Evolutionary conservation across 2,329 filamentous ascomycete species (phyloP), one percentile per base, ranked within the genome.

Genomic region (Claviceps humidiphila): DNA sequence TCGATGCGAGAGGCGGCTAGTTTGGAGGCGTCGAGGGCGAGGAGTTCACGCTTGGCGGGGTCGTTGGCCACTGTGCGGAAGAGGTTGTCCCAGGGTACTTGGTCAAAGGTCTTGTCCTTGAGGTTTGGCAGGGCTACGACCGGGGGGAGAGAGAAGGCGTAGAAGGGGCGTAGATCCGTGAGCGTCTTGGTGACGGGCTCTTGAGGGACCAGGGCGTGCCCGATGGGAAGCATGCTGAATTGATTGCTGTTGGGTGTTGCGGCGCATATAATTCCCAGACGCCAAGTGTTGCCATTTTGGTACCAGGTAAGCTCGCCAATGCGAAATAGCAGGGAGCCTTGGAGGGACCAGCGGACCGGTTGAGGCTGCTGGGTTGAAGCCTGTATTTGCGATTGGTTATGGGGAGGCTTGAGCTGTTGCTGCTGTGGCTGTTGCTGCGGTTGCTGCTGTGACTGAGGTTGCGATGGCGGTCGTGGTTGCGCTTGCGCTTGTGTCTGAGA

Each of bases 241-340:
- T 61, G 59, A 8, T 61, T 58, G 4, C 56, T 60, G n/a, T 56
- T 59, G 14, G 34, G 16, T n/a, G 16, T 44, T 16, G 64, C 63
- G 55, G 61, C 54, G 38, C 66, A 56, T 53, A 76, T 68, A 49
- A 77, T 61, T 5, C 74, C 74, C 0, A 77, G 64, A 38, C 74
- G 71, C 72, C 74, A 77, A 1, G 71, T 70, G 22, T 63, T 67
- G 6, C 66, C 66, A 24, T 73, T 72, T 55, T 71, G 68, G 53
- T 68, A 77, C 74, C 74, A 77, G 5, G 76, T 71, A 16, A 76
- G 63, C 55, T 77, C 74, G 41, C 74, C 74, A 1, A 66, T 62
- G 50, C 74, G 69, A 56, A 75, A 77, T 8, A 76, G 60, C 3
- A 65, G 56, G 16, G 64, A 57, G 53, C 63, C 57, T 53, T 68